Base-by-base conservation (phyloP, 768 basidiomycete species). In the Lactarius hengduanensis region DNA sequence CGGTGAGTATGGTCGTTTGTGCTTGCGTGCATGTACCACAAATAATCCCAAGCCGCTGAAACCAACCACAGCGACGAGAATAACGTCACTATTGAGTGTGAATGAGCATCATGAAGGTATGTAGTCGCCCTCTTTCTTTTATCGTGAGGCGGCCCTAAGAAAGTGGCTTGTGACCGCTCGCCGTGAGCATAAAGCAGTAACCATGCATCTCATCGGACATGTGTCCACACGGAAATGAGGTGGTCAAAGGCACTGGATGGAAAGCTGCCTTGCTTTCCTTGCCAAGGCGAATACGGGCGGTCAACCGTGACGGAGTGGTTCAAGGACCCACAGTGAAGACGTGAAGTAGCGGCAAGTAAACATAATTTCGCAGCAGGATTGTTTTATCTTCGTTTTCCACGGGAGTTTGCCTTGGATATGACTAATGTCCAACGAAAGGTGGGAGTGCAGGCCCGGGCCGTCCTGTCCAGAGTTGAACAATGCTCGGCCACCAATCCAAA, bases 1-100 rank as follows among this genome's bases (percentile, higher is more conserved):
- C 26, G 26, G 26, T 26, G 26, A 71, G 47, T 63, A 57, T 13
- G 59, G 59, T 5, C 41, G 8, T 13, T 9, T 22, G 41, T 26
- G 22, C 22, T 4, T 32, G 50, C 22, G 22, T 15, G 1, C 1
- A 3, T 11, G 26, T 4, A 53, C 11, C 10, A 53, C 50, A 13
- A 53, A n/a, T 5, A 26, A 15, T 26, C 2, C 50, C 13, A 26
- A 53, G 50, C 22, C 3, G 22, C 50, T 26, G 22, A 26, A 22
- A 13, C 22, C 50, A 3, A 53, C 26, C 5, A 53, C 50, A 53
- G 50, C 26, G 15, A 26, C 50, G 50, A 53, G 50, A n/a, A 53
- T 22, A 53, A 53, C 3, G 26, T 53, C 13, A 50, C 26, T n/a
- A 26, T 26, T 10, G 50, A 16, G 6, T 7, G n/a, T 26, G 50